Evolutionary conservation across 345 rosid species (phyloP).

Genomic region (Eucalyptus virginea): DNA sequence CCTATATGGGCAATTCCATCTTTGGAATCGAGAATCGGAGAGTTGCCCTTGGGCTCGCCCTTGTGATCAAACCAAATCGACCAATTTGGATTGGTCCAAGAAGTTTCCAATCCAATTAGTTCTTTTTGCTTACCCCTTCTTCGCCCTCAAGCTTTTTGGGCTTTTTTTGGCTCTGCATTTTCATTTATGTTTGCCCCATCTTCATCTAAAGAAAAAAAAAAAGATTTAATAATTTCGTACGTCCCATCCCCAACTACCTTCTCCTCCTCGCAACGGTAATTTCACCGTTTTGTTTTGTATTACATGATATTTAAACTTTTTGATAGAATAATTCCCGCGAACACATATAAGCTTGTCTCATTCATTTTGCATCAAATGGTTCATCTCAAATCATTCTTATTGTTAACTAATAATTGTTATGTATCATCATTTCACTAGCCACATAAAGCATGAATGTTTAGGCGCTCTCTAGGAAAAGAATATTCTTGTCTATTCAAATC

Average conservation of each 20-base stretch:
- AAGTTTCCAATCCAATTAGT: too few species aligned
- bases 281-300: not conserved
- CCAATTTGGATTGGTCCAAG: rapidly evolving
- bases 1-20: too few species aligned
- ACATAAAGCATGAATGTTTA: not conserved
- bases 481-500: not conserved
- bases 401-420: not conserved
- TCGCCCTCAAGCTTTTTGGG: not conserved
- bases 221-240: not conserved
- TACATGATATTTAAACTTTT: not conserved
- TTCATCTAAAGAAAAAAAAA: too few species aligned
- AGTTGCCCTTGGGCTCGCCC: too few species aligned
- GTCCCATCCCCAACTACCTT: not conserved
- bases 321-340: not conserved
- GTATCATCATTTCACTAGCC: not conserved
- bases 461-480: not conserved
- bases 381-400: not conserved
- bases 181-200: too few species aligned
- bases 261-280: not conserved
- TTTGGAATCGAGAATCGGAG: rapidly evolving
- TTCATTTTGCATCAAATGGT: not conserved
- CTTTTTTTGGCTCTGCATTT: rapidly evolving
- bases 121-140: too few species aligned
- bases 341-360: not conserved
- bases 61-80: too few species aligned